Base-by-base conservation (phyloP, 345 rosid genomes). In the Isatis tinctoria region DNA sequence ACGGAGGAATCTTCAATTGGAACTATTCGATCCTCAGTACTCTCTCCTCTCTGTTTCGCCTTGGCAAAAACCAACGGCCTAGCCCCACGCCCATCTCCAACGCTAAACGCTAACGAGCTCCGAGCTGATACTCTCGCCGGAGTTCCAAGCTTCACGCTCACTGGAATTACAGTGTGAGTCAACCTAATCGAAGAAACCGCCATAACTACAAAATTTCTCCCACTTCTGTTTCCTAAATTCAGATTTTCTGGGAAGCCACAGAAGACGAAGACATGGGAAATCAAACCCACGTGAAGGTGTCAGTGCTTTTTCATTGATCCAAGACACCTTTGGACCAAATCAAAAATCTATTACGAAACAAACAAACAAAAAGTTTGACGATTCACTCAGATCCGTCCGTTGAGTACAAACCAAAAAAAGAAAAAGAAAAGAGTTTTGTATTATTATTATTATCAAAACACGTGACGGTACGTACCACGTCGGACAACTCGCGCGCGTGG, bases 141-240 rank as follows among this genome's bases (percentile, higher is more conserved):
- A 80, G 77, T 27, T 35, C 11, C 47, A 36, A 73, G 65, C n/a
- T 76, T 61, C 65, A 20, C 49, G 33, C 16, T 48, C 40, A 67
- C 51, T 65, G 79, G 78, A 44, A 40, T 32, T 14, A 79, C 51
- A 74, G 27, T 41, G 10, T 24, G 65, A 59, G 41, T 54, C 35
- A 76, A 22, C 14, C 33, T 78, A 73, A 74, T 36, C 61, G 84
- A 67, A 24, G 80, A 71, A 62, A 76, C 17, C 53, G 73, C 79
- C 88, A 79, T 85, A 1, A 22, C 27, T 32, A 6, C 47, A 36
- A 4, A 51, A 51, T 43, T 3, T 26, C 7, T 60, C 68, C 20
- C 30, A 24, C 20, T 22, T 54, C 13, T 6, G 54, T 22, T 10
- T n/a, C 2, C 24, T 22, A 26, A 48, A 40, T 45, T 65, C 18